Evolutionary conservation across 306 rosid species (phyloP).

Genomic region (Prunus salicina): DNA sequence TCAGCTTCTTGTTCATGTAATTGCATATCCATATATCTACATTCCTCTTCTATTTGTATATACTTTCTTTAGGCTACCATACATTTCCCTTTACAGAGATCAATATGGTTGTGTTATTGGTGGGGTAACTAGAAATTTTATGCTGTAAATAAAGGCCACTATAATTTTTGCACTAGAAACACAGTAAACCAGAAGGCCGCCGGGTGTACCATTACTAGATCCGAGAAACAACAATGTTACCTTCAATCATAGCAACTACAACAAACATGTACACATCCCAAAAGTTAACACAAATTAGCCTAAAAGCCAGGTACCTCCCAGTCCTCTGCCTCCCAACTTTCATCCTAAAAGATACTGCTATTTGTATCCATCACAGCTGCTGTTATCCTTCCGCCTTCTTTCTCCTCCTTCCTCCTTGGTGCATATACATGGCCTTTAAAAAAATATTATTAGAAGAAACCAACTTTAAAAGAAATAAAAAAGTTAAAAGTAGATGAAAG

Average conservation of each 20-base stretch:
- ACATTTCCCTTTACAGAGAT: not conserved
- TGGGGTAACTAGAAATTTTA: not conserved
- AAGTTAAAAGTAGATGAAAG: not conserved
- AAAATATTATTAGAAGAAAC: not conserved
- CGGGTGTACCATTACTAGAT: not conserved
- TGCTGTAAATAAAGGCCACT: not conserved
- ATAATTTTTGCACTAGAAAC: not conserved
- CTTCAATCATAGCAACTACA: not conserved
- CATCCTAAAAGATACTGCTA: not conserved
- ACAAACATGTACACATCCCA: not conserved
- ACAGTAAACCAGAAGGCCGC: not conserved
- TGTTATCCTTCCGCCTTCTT: not conserved
- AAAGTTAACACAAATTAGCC: not conserved
- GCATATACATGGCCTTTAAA: not conserved
- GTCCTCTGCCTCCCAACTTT: not conserved
- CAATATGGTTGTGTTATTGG: not conserved
- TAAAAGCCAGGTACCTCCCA: not conserved
- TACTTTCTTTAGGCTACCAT: not conserved
- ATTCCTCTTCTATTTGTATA: not conserved
- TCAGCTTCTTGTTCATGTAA: conserved; percentile 2
- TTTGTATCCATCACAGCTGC: not conserved
- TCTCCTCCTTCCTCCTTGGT: not conserved
- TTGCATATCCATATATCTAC: not conserved
- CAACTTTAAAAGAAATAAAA: not conserved
- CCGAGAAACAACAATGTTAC: not conserved